Percentiles rank a stretch among this genome's conserved stretches.
Evolutionary conservation across 139 green algal genomes (phyloP).

Genomic region (Pleodorina starrii): DNA sequence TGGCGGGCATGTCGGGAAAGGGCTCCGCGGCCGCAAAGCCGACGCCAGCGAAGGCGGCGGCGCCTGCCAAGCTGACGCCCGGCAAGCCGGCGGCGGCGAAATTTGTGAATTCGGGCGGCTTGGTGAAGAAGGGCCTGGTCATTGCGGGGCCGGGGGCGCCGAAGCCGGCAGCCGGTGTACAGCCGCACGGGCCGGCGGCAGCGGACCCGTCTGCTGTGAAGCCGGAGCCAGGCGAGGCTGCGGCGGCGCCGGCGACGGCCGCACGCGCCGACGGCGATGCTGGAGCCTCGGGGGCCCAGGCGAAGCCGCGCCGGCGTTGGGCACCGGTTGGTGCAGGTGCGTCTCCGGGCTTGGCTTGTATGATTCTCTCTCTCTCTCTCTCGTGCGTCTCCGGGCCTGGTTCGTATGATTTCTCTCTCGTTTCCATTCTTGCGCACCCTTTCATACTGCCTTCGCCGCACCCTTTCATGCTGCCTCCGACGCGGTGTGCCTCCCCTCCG

Average conservation of each 20-base stretch:
- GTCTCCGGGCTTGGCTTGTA: neutral
- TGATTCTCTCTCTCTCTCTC: no score
- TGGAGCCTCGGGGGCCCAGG: slow-evolving; percentile 1
- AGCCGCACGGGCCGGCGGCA: neutral
- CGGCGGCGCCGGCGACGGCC: neutral
- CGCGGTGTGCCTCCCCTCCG: no score
- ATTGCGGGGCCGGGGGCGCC: neutral
- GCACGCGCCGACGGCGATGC: neutral
- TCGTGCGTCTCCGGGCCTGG: no score
- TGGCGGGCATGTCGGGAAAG: slow-evolving; percentile 69
- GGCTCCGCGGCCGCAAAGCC: neutral
- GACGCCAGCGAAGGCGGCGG: neutral
- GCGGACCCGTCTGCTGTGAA: neutral
- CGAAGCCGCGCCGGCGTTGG: slow-evolving; percentile 79
- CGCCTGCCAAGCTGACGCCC: neutral
- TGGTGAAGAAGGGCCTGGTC: slow-evolving; percentile 12
- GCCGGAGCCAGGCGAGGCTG: neutral
- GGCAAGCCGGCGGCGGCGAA: neutral
- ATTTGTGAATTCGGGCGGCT: neutral
- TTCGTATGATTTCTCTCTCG: no score
- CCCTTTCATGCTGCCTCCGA: no score
- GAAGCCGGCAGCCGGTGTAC: neutral
- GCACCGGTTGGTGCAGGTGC: neutral
- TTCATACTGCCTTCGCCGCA: no score
- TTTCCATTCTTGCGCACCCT: no score